phyloP scores from a whole-genome alignment of 1,139 yeast genomes.

The Kurtzmaniella quercitrusa region DNA sequence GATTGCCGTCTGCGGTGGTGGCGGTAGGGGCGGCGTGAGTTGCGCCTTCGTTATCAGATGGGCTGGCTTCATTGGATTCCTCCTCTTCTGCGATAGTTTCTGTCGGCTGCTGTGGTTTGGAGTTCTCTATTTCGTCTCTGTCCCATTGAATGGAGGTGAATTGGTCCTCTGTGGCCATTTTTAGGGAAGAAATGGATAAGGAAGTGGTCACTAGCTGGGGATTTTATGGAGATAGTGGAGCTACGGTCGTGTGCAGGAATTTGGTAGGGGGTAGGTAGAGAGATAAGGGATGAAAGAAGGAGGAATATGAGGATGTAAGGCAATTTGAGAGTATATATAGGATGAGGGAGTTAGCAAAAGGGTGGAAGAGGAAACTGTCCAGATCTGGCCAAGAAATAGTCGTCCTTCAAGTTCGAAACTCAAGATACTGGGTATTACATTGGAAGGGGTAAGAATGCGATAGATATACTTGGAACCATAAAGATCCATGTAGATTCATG shows the following conservation, averaged over 20 bases:
- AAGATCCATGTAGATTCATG: too few species aligned
- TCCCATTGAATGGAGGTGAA: conserved; percentile 60
- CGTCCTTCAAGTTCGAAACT: too few species aligned
- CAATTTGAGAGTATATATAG: too few species aligned
- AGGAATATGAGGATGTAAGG: too few species aligned
- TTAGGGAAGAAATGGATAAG: background rate
- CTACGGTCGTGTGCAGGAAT: background rate
- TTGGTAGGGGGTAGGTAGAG: background rate
- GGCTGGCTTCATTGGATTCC: background rate
- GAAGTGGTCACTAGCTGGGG: background rate
- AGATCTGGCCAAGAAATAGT: too few species aligned
- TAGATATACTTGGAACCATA: too few species aligned
- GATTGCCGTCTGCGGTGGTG: conserved; percentile 1
- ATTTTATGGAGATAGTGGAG: background rate
- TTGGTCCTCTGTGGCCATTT: conserved; percentile 41
- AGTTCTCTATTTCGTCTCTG: conserved; percentile 33
- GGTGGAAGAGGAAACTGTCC: too few species aligned
- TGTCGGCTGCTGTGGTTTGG: conserved; percentile 5
- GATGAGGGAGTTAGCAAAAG: too few species aligned
- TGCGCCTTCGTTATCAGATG: background rate
- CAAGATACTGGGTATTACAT: too few species aligned
- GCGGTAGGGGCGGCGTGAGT: background rate
- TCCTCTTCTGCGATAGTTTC: conserved; percentile 9
- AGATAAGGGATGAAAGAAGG: background rate
- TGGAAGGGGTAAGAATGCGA: too few species aligned